Evolutionary conservation across 495 filamentous ascomycete genomes (phyloP), one percentile per base, ranked within the genome.

Genomic region (Annulohypoxylon stygium): DNA sequence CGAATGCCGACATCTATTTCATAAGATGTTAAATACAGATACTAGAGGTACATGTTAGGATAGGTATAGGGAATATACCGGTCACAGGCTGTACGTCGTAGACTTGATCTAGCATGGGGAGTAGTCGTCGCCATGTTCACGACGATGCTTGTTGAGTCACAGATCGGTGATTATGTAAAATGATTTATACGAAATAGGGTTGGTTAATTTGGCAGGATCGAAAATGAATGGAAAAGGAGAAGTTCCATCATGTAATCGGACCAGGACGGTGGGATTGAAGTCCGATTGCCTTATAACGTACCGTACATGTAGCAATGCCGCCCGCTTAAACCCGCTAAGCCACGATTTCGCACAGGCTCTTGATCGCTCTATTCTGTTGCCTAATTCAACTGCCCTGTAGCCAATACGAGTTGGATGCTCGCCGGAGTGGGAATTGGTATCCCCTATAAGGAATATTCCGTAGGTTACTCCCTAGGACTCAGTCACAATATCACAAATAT

Each of bases 71-170:
- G n/a, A 6, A 33, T 70, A 54, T 74, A 74, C 71, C 71, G 55
- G 34, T 74, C 67, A 66, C 71, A 74, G 10, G 71, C 71, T 1
- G 71, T 74, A 6, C 71, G 71, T 50, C 67, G 67, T 36, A 74
- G 25, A 45, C 71, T 70, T 11, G 71, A 74, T 53, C 71, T 66
- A 4, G 62, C 10, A 16, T 67, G 71, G 26, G 66, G 67, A 39
- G 57, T 51, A 39, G 57, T 51, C 16, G 57, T 53, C 20, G 43
- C 25, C 61, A 61, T 69, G 1, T 59, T 59, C 33, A 20, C 37
- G 33, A 36, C 37, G 20, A 36, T 20, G 34, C 41, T 41, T n/a
- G 48, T 36, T 51, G 34, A 12, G 25, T 53, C 16, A 65, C 25
- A 1, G n/a, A 26, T 54, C 5, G 48, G 25, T 10, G 10, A 41